Evolutionary conservation across 129 eudicot genomes (phyloP).

Genomic region (Chrysanthemum seticuspe): DNA sequence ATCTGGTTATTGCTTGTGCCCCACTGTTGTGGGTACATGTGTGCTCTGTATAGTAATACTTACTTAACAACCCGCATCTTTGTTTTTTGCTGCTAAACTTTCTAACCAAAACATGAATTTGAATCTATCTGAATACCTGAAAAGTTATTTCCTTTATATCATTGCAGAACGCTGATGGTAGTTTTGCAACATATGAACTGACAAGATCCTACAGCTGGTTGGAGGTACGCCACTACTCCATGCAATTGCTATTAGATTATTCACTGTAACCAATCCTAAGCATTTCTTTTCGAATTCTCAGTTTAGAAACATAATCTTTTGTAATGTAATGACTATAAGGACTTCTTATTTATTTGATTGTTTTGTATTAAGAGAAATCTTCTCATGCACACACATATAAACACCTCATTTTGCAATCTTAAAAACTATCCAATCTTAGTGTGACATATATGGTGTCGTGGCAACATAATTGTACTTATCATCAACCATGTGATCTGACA

Average conservation of each 20-base stretch:
- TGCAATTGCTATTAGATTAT: conserved; percentile 11
- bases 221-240: conserved; percentile 51
- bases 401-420: too few relatives aligned
- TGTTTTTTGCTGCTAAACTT: conserved; percentile 9
- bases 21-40: background rate
- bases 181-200: conserved; percentile 96
- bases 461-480: background rate
- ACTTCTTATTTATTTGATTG: too few relatives aligned
- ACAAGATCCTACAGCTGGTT: conserved; percentile 92
- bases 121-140: conserved; percentile 17
- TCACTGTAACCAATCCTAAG: background rate
- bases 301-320: too few relatives aligned
- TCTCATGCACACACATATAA: too few relatives aligned
- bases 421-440: too few relatives aligned
- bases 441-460: background rate
- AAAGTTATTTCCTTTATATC: conserved; percentile 7
- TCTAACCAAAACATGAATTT: conserved; percentile 4
- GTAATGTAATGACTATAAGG: too few relatives aligned
- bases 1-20: conserved; percentile 5
- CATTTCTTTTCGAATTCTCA: too few relatives aligned
- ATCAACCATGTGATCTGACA: conserved; percentile 18
- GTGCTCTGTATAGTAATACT: conserved; percentile 13
- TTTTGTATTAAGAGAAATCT: too few relatives aligned
- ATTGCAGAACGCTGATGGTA: conserved; percentile 75
- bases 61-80: background rate